Evolutionary conservation across 1,139 yeast genomes (phyloP), one percentile per base, ranked within the genome.

Genomic region (Pichia sp.): DNA sequence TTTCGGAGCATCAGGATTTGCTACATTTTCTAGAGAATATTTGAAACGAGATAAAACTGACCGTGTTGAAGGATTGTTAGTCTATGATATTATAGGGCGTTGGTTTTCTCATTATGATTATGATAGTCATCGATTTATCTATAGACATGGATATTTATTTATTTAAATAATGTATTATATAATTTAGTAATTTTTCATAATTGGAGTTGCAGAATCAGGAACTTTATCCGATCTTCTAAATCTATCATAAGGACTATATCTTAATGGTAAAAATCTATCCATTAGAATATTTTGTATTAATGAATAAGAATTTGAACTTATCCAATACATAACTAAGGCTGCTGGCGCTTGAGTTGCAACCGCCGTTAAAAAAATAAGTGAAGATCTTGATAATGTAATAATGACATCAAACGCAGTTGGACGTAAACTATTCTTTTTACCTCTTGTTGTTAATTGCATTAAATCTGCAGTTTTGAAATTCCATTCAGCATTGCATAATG

Each of bases 291-390:
- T 90, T 56, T 89, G 97, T 0, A 77, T 52, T 50, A 87, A 67
- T 1, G 96, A 89, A 58, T 73, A 89, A 2, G 74, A 58, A 60
- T 87, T 90, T 0, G 96, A 87, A 40, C 90, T 79, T 30, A 87
- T 71, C 97, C 97, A 90, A 63, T 87, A 90, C 29, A 87, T 62
- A 0, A 82, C 78, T 37, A 90, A 68, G 0, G 95, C 89, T 24
- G 81, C 69, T 0, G 97, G 95, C 0, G 96, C 95, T 57, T 89
- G 94, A 42, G 87, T 75, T 0, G 95, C 74, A 11, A 87, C 71
- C 6, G 90, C 90, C 84, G 87, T 87, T 66, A 90, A 70, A 53
- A 86, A 80, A 3, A 87, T 80, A 42, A 85, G 78, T 26, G 92
- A 80, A 56, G 87, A 71, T 57, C 96, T 69, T 2, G 95, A 76